A percentile compares a stretch with the other conserved stretches of the same genome.
Evolutionary conservation across 176 grass and related monocot genomes (phyloP).

Genomic region (Raddia distichophylla): DNA sequence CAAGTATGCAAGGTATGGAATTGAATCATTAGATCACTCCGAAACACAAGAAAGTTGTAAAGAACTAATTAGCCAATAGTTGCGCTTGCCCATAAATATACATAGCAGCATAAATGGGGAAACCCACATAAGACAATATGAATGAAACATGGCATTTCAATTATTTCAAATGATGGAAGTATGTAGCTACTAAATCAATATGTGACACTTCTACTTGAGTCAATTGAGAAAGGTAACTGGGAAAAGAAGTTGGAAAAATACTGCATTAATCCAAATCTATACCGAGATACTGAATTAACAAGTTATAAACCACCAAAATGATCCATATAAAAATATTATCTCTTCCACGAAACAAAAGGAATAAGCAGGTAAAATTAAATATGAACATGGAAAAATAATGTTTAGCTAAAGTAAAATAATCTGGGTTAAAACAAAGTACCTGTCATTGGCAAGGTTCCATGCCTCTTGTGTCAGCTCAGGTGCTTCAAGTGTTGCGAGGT

Average conservation of each 20-base stretch:
- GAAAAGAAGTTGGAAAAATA: background rate
- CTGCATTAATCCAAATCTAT: background rate
- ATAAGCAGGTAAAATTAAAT: constrained; percentile 2
- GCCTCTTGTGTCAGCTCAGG: constrained; percentile 82
- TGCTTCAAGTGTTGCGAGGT: constrained; percentile 75
- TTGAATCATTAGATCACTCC: background rate
- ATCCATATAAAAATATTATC: constrained; percentile 13
- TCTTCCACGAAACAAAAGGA: background rate
- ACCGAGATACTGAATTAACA: background rate
- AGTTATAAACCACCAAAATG: background rate
- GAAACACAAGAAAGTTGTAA: background rate
- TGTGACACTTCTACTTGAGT: background rate
- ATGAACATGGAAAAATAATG: background rate
- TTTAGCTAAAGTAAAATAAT: constrained; percentile 7
- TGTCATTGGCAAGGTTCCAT: constrained; percentile 98
- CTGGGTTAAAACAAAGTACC: constrained; percentile 49
- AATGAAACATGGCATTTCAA: background rate
- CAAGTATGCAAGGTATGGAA: background rate
- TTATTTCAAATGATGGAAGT: background rate
- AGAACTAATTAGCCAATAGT: constrained; percentile 1
- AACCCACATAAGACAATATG: background rate
- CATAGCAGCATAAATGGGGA: background rate
- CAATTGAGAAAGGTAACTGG: background rate
- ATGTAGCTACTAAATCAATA: background rate
- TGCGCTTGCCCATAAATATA: background rate